Evolutionary conservation across 345 rosid genomes (phyloP).

Genomic region (Citrus inodora): DNA sequence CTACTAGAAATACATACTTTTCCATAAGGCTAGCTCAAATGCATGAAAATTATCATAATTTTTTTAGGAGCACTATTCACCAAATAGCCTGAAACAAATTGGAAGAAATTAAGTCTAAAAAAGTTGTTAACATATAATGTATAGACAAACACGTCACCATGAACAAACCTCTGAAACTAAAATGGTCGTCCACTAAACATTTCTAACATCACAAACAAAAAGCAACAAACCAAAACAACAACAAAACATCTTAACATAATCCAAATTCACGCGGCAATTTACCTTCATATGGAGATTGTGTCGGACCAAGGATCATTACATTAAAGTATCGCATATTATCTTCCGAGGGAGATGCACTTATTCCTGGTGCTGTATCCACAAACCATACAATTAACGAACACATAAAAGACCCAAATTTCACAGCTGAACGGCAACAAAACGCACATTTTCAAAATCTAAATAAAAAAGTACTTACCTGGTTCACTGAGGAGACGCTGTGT

Average conservation of each 20-base stretch:
- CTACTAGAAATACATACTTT: not conserved
- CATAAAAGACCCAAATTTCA: slow-evolving; percentile 11
- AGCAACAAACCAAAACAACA: not conserved
- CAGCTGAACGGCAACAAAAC: not conserved
- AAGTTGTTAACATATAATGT: not conserved
- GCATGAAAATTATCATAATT: not conserved
- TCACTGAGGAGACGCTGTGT: slow-evolving; percentile 99
- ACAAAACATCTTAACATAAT: not conserved
- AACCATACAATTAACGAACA: slow-evolving; percentile 15
- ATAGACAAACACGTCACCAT: not conserved
- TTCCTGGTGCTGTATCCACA: slow-evolving; percentile 77
- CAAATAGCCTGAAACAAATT: not conserved
- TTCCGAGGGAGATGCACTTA: slow-evolving; percentile 96
- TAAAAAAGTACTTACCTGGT: slow-evolving; percentile 55
- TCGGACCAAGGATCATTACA: slow-evolving; percentile 95
- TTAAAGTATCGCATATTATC: slow-evolving; percentile 95
- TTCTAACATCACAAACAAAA: not conserved
- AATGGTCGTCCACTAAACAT: not conserved
- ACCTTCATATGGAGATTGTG: slow-evolving; percentile 99
- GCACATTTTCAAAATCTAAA: not conserved
- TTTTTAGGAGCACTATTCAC: not conserved
- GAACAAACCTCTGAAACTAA: not conserved
- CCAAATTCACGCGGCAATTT: not conserved
- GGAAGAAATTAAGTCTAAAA: not conserved
- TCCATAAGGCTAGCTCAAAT: not conserved